These are phyloP conservation scores for Sporothrix sp. DNA, from an alignment of 2,329 filamentous ascomycete genomes.

Conservation along the genomic window DNA sequence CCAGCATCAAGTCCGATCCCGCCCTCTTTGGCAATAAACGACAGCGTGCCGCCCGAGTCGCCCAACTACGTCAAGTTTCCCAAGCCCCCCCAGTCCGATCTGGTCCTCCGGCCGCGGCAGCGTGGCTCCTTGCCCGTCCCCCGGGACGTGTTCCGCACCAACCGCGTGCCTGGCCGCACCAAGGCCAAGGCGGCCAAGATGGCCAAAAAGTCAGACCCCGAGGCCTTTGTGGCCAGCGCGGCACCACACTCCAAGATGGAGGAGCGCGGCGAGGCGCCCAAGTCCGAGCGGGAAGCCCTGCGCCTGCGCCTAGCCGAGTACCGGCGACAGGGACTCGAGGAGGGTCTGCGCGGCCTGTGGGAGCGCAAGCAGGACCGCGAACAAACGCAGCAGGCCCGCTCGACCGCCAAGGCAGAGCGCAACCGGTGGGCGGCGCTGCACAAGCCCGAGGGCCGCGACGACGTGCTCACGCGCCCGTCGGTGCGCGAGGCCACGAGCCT, in stretches of 20 bases:
- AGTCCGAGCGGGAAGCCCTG: constrained; percentile 42
- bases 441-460: constrained; percentile 64
- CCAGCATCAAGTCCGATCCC: no score
- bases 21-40: constrained; percentile 2
- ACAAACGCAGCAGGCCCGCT: constrained; percentile 20
- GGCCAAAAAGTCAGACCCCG: constrained; percentile 46
- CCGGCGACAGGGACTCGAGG: constrained; percentile 61
- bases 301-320: constrained; percentile 62
- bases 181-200: background rate
- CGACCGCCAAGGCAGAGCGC: constrained; percentile 35
- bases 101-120: constrained; percentile 36
- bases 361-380: constrained; percentile 46
- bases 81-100: constrained; percentile 59
- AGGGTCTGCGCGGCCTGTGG: constrained; percentile 62
- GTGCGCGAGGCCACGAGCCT: constrained; percentile 43
- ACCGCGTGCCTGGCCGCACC: constrained; percentile 14
- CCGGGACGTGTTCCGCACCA: constrained; percentile 63
- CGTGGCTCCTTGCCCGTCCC: constrained; percentile 80
- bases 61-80: constrained; percentile 81
- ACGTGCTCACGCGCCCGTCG: constrained; percentile 62
- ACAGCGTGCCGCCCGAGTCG: constrained; percentile 63
- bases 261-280: constrained; percentile 26
- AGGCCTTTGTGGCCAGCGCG: constrained; percentile 50
- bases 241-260: constrained; percentile 44
- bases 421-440: constrained; percentile 40